Evolutionary conservation across 78 protist species (phyloP).

Genomic region (Diacronema lutheri): DNA sequence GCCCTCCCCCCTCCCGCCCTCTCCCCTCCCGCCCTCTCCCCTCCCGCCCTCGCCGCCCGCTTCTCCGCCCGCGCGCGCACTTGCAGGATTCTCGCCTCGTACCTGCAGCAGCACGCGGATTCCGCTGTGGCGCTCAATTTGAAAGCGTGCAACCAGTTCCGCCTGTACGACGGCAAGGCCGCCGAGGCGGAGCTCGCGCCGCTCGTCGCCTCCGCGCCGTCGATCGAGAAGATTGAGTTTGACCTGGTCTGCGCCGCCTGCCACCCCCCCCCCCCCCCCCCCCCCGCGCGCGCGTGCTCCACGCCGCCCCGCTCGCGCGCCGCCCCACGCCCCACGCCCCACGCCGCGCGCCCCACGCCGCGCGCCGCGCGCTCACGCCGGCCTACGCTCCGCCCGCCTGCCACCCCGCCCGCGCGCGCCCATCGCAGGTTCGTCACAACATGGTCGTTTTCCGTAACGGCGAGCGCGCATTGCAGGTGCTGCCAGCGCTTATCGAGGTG

Average conservation of each 20-base stretch:
- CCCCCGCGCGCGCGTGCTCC: too few species aligned
- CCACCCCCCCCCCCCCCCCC: too few species aligned
- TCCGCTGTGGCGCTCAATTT: constrained; percentile 70
- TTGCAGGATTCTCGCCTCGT: background rate
- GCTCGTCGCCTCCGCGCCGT: background rate
- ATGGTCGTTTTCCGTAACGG: constrained; percentile 79
- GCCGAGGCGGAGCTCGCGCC: constrained; percentile 69
- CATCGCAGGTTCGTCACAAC: constrained; percentile 48
- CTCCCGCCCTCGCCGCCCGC: too few species aligned
- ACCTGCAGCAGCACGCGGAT: constrained; percentile 48
- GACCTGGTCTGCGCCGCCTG: background rate
- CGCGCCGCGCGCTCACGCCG: background rate
- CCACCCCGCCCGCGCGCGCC: too few species aligned
- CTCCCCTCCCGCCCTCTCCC: too few species aligned
- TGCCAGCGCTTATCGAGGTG: constrained; percentile 67
- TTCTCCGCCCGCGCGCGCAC: too few species aligned
- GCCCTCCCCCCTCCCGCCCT: too few species aligned
- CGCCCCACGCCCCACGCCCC: too few species aligned
- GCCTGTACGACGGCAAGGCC: constrained; percentile 76
- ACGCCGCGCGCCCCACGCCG: too few species aligned
- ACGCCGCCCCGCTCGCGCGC: background rate
- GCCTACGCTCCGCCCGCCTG: background rate
- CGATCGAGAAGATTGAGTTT: background rate
- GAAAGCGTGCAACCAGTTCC: constrained; percentile 79
- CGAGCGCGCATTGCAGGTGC: constrained; percentile 74